Conservation (phyloP, 495 filamentous ascomycete genomes). For the Hamigera avellanea region DNA sequence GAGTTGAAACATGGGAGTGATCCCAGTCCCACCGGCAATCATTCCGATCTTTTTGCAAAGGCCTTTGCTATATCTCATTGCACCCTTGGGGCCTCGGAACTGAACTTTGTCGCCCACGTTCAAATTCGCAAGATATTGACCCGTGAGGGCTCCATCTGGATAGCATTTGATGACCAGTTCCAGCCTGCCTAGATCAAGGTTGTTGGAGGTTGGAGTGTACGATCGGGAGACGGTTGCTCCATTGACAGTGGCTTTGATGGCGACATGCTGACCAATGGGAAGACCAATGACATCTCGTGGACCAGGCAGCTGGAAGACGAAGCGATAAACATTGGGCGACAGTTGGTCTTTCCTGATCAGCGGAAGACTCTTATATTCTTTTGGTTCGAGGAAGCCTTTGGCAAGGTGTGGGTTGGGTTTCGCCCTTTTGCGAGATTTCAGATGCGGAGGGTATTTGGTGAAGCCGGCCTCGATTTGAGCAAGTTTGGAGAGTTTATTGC, state of each 20-base stretch:
- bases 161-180: constrained; percentile 40
- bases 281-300: constrained; percentile 31
- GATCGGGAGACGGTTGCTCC: constrained; percentile 31
- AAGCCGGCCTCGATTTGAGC: too few relatives aligned
- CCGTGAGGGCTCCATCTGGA: constrained; percentile 34
- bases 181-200: constrained; percentile 32
- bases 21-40: constrained; percentile 43
- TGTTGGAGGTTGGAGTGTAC: constrained; percentile 43
- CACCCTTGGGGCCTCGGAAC: constrained; percentile 38
- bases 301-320: constrained; percentile 37
- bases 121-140: constrained; percentile 33
- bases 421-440: too few relatives aligned
- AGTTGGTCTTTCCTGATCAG: constrained; percentile 31
- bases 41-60: constrained; percentile 30
- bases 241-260: constrained; percentile 34
- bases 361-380: constrained; percentile 32
- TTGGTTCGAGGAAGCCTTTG: constrained; percentile 31
- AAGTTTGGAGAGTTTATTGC: too few relatives aligned
- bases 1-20: constrained; percentile 46
- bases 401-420: constrained; percentile 22
- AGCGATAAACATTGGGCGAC: constrained; percentile 33
- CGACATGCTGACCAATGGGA: constrained; percentile 42
- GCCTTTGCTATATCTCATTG: constrained; percentile 27
- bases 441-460: too few relatives aligned
- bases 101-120: constrained; percentile 29